phyloP scores from a whole-genome alignment of 192 early-diverging fungal species.

The Entrophospora sp. region DNA sequence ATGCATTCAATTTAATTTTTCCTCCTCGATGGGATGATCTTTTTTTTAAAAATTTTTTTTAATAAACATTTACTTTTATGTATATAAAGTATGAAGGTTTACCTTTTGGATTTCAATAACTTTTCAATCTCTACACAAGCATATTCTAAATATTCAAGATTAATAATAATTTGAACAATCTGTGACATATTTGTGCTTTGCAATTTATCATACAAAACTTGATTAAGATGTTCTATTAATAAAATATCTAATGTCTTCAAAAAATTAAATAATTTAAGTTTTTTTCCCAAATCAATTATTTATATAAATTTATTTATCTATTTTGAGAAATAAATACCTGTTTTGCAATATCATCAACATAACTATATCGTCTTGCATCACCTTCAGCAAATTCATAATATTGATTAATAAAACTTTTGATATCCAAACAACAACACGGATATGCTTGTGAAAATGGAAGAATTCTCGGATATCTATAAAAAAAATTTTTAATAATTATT shows the following conservation, averaged over 20 bases:
- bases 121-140: conserved; percentile 68
- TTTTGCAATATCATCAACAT: conserved; percentile 82
- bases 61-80: background rate
- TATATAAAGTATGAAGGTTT: background rate
- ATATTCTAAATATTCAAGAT: conserved; percentile 65
- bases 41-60: conserved; percentile 1
- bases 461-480: conserved; percentile 54
- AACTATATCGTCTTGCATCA: conserved; percentile 69
- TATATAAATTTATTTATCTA: too few species aligned
- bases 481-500: too few species aligned
- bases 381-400: conserved; percentile 84
- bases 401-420: conserved; percentile 61
- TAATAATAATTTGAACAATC: conserved; percentile 79
- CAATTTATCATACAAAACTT: conserved; percentile 56
- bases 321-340: conserved; percentile 37
- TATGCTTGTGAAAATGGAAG: conserved; percentile 80
- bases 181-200: conserved; percentile 63
- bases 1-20: conserved; percentile 52
- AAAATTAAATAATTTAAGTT: background rate
- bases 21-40: conserved; percentile 51
- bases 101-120: conserved; percentile 41
- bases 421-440: conserved; percentile 57
- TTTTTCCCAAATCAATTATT: too few species aligned
- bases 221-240: conserved; percentile 60
- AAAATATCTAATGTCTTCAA: conserved; percentile 56